Evolutionary conservation across 331 rosid species (phyloP).

Genomic region (Pyrus hybrid): DNA sequence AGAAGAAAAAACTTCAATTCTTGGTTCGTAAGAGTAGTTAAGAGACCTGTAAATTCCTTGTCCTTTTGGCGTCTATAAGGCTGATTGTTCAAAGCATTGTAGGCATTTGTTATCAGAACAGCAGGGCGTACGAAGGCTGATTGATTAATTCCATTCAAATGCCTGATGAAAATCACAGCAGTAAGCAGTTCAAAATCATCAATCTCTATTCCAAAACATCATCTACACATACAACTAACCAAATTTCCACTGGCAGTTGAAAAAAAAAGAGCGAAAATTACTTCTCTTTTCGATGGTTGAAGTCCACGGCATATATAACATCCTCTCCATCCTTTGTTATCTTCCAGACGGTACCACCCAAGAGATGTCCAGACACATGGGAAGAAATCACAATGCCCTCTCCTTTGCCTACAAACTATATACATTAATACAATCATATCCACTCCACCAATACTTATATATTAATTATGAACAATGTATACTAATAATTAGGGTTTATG

Average conservation of each 20-base stretch:
- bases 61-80: constrained; percentile 91
- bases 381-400: constrained; percentile 95
- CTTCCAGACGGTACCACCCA: constrained; percentile 97
- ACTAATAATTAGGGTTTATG: too few relatives aligned
- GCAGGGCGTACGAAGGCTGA: constrained; percentile 76
- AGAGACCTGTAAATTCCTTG: constrained; percentile 83
- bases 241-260: background rate
- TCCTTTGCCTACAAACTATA: constrained; percentile 59
- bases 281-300: constrained; percentile 93
- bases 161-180: constrained; percentile 35
- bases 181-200: background rate
- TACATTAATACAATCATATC: background rate
- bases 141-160: constrained; percentile 48
- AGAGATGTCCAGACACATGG: constrained; percentile 89
- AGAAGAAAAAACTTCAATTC: background rate
- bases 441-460: background rate
- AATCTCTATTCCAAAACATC: background rate
- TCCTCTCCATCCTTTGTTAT: constrained; percentile 97
- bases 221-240: background rate
- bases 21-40: background rate
- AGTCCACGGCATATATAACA: constrained; percentile 93
- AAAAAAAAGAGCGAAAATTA: background rate
- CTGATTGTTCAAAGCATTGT: constrained; percentile 94
- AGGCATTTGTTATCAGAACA: constrained; percentile 93
- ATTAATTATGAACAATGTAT: background rate